Base-by-base conservation (phyloP, 768 basidiomycete species). In the Pilatotrama ljubarskyi region DNA sequence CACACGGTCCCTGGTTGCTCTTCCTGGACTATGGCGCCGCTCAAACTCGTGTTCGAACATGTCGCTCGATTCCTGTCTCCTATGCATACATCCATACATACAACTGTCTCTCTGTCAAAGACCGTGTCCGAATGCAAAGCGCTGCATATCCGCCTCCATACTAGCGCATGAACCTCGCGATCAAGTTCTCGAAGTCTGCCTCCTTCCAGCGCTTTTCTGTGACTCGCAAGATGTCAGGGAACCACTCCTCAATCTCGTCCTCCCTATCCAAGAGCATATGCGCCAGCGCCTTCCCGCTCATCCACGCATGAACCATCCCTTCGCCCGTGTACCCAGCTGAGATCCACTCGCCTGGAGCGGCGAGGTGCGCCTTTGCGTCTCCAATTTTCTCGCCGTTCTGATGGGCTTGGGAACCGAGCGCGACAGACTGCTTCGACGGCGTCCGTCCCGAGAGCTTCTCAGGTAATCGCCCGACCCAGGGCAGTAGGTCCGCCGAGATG, bases 221-320 rank as follows among this genome's bases (percentile, higher is more conserved):
- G 14, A 85, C 75, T 18, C 76, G 71, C 57, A 81, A 76, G 3
- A 77, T 74, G 18, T 76, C 74, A 2, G 87, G 87, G 59, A 88
- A 77, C 78, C 80, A 84, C 20, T 70, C 75, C 24, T 18, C 54
- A 17, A 77, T 63, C 29, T 68, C 63, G 6, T 67, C 69, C 47
- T 71, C 71, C 46, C 55, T 62, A 37, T 80, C 78, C 4, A 85
- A 70, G 4, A 91, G 74, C 86, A 87, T 87, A 52, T 74, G 64
- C 11, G 84, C 87, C 18, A 88, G 69, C 8, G 83, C 84, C 55
- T 79, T 77, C 4, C 83, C 81, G 56, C 84, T 78, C 69, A 85
- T 68, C 86, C 87, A 88, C 0, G 84, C 86, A 62, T 87, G 82
- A 3, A 82, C 82, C 88, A 89, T 88, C 1, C 88, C 88, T 63